These are phyloP conservation scores for Moesziomyces sp. DNA, from an alignment of 1,284 basidiomycete species.

Conservation along the genomic window DNA sequence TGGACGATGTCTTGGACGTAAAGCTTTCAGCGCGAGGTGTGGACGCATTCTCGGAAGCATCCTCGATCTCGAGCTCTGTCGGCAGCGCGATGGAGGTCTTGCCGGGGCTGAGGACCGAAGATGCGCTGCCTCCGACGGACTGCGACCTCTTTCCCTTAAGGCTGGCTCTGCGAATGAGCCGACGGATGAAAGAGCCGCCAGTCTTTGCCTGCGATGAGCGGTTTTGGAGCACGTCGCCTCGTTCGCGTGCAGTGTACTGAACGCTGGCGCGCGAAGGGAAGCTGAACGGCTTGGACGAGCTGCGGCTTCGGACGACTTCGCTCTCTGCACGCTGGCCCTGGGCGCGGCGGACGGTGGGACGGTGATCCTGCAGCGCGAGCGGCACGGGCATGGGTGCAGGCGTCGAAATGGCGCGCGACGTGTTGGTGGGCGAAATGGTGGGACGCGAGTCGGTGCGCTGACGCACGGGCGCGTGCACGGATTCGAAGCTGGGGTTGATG, in stretches of 20 bases:
- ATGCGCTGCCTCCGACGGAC: conserved; percentile 20
- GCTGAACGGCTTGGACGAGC: conserved; percentile 29
- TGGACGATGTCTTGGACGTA: conserved; percentile 13
- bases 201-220: conserved; percentile 7
- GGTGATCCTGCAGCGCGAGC: conserved; percentile 26
- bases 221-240: conserved; percentile 11
- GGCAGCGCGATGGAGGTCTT: conserved; percentile 21
- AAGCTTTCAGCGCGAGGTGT: conserved; percentile 21
- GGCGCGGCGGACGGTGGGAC: conserved; percentile 30
- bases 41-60: conserved; percentile 1
- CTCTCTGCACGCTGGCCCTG: conserved; percentile 45
- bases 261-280: conserved; percentile 35
- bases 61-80: conserved; percentile 20
- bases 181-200: conserved; percentile 32
- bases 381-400: conserved; percentile 40
- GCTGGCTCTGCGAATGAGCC: conserved; percentile 43
- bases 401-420: conserved; percentile 28
- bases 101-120: conserved; percentile 2
- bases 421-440: conserved; percentile 28
- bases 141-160: conserved; percentile 40
- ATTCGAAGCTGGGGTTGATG: conserved; percentile 25
- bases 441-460: conserved; percentile 46
- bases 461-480: conserved; percentile 20
- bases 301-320: conserved; percentile 33
- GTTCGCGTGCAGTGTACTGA: conserved; percentile 25